A percentile compares a stretch with the other conserved stretches of the same genome.
These are phyloP conservation scores for Phaeoacremonium minimum DNA, from an alignment of 2,329 filamentous ascomycete species.

Conservation along the genomic window DNA sequence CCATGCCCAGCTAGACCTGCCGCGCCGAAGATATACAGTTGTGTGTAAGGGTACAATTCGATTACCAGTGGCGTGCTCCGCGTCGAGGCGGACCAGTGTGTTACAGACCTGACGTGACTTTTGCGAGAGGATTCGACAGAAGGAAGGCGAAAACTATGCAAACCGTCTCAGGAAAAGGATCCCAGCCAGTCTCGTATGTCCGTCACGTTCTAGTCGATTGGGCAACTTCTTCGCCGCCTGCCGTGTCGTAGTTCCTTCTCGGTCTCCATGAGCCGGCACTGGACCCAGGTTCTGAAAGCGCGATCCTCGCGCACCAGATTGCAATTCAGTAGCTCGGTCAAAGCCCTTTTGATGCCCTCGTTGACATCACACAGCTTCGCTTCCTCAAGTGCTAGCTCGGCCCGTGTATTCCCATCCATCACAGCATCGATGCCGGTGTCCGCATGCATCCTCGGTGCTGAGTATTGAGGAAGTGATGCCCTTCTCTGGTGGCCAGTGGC, in stretches of 20 bases:
- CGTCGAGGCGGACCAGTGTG: no score
- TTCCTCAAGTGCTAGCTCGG: slow-evolving; percentile 47
- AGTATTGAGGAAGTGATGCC: slow-evolving; percentile 14
- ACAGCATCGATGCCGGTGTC: slow-evolving; percentile 26
- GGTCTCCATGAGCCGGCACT: slow-evolving; percentile 55
- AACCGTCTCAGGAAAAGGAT: no score
- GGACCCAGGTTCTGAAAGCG: slow-evolving; percentile 53
- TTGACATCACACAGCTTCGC: slow-evolving; percentile 52
- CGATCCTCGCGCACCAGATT: slow-evolving; percentile 46
- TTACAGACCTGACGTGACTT: no score
- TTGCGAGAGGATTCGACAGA: no score
- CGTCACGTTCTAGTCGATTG: slow-evolving; percentile 18
- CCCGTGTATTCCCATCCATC: slow-evolving; percentile 40
- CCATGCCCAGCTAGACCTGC: no score
- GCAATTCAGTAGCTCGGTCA: slow-evolving; percentile 60
- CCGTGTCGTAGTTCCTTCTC: slow-evolving; percentile 54
- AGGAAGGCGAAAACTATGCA: no score
- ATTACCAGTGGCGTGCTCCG: no score
- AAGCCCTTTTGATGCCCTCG: slow-evolving; percentile 56
- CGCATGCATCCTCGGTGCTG: slow-evolving; percentile 12
- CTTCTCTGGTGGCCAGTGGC: no score
- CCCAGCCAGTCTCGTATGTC: no score
- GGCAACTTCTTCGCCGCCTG: slow-evolving; percentile 39
- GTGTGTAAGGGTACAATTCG: no score
- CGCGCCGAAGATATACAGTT: no score